Evolutionary conservation across 2,329 filamentous ascomycete species (phyloP).

Genomic region (Beauveria rudraprayagi): DNA sequence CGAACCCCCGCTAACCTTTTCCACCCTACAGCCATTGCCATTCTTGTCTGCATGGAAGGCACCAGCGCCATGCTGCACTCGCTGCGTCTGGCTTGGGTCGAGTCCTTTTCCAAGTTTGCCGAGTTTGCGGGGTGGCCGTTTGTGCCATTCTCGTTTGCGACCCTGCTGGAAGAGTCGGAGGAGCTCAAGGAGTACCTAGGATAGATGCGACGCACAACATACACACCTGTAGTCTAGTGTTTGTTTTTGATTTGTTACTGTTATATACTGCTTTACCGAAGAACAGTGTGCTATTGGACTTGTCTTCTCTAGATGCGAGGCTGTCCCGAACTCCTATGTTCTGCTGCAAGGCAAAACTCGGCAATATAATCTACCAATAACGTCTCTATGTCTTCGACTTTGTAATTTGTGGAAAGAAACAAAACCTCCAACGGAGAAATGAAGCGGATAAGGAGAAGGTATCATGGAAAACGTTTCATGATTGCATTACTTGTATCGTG

Average conservation of each 20-base stretch:
- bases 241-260: conserved; percentile 15
- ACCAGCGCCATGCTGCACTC: conserved; percentile 94
- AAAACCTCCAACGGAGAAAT: too few species aligned
- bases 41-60: conserved; percentile 91
- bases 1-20: conserved; percentile 17
- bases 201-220: conserved; percentile 18
- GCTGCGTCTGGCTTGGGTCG: conserved; percentile 88
- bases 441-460: too few species aligned
- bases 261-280: conserved; percentile 13
- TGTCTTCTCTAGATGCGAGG: not conserved
- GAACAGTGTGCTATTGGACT: not conserved
- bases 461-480: too few species aligned
- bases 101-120: conserved; percentile 97
- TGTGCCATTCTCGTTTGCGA: conserved; percentile 80
- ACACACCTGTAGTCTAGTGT: not conserved
- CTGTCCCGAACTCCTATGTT: too few species aligned
- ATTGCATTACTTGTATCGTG: too few species aligned
- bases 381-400: too few species aligned
- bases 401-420: too few species aligned
- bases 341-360: too few species aligned
- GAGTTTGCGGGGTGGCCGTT: conserved; percentile 84
- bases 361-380: too few species aligned
- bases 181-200: conserved; percentile 49
- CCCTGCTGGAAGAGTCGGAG: conserved; percentile 75
- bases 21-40: conserved; percentile 32